Conservation (phyloP, 78 protist genomes). For the slime mould (Dictyostelium discoideum) region DNA sequence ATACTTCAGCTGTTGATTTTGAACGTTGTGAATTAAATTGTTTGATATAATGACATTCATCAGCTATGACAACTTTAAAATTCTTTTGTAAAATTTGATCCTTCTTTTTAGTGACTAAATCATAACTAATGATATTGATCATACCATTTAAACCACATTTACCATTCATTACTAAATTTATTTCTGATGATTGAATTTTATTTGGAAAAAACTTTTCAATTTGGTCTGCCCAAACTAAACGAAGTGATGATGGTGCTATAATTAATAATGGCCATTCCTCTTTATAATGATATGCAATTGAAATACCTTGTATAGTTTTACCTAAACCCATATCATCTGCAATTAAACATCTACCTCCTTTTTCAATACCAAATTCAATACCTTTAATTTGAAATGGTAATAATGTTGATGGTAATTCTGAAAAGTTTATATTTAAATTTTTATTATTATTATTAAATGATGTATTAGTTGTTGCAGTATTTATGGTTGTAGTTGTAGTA, state of each 20-base stretch:
- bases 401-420: constrained; percentile 28
- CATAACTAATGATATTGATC: constrained; percentile 80
- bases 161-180: constrained; percentile 74
- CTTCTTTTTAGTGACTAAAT: constrained; percentile 5
- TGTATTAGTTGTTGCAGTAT: background rate
- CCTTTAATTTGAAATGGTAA: constrained; percentile 79
- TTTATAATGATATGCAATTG: constrained; percentile 33
- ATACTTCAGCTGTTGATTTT: constrained; percentile 34
- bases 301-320: constrained; percentile 85
- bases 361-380: constrained; percentile 62
- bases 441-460: background rate
- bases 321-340: constrained; percentile 92
- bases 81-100: background rate
- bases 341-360: constrained; percentile 63
- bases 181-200: background rate
- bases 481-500: background rate
- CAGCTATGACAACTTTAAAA: constrained; percentile 81
- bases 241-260: constrained; percentile 77
- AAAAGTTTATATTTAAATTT: constrained; percentile 5
- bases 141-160: constrained; percentile 75
- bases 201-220: constrained; percentile 44
- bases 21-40: constrained; percentile 78
- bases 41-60: constrained; percentile 89
- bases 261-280: constrained; percentile 77
- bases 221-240: constrained; percentile 76